These are phyloP conservation scores for Daedaleopsis nitida DNA, from an alignment of 768 basidiomycete species.

Conservation along the genomic window DNA sequence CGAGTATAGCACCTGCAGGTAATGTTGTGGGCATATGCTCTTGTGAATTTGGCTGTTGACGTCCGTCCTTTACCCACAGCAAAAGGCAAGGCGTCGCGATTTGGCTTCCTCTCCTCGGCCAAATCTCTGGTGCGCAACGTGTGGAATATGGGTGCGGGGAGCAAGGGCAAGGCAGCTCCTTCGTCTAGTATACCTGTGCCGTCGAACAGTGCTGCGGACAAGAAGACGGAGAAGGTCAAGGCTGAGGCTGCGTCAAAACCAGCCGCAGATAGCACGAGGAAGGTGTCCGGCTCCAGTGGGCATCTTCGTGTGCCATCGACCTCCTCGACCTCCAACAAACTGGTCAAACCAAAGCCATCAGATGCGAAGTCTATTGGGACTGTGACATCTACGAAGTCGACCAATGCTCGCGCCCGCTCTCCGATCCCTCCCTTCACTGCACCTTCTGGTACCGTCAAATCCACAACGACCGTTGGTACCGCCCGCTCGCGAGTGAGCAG, in stretches of 20 bases:
- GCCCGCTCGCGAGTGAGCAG: conserved; percentile 24
- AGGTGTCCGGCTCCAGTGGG: conserved; percentile 12
- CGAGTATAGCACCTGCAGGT: conserved; percentile 33
- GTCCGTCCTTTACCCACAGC: conserved; percentile 26
- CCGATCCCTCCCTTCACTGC: conserved; percentile 30
- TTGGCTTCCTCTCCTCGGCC: conserved; percentile 70
- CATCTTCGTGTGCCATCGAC: conserved; percentile 10
- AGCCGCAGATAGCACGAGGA: conserved; percentile 8
- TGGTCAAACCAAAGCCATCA: conserved; percentile 6
- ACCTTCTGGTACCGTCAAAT: conserved; percentile 9
- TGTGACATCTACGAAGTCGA: conserved; percentile 15
- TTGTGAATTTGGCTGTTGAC: conserved; percentile 2
- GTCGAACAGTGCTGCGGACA: not conserved
- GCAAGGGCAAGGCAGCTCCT: conserved; percentile 30
- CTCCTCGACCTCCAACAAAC: conserved; percentile 13
- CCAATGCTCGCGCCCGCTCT: conserved; percentile 22
- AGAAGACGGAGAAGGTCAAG: conserved; percentile 14
- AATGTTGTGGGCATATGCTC: conserved; percentile 25
- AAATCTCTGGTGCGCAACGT: conserved; percentile 74
- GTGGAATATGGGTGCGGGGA: conserved; percentile 59
- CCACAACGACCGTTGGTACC: conserved; percentile 21
- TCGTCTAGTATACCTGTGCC: conserved; percentile 30
- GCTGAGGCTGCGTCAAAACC: not conserved
- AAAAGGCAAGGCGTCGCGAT: conserved; percentile 53
- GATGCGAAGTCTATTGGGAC: conserved; percentile 11